phyloP scores from a whole-genome alignment of 2,329 filamentous ascomycete genomes.

The Xylaria sp. region DNA sequence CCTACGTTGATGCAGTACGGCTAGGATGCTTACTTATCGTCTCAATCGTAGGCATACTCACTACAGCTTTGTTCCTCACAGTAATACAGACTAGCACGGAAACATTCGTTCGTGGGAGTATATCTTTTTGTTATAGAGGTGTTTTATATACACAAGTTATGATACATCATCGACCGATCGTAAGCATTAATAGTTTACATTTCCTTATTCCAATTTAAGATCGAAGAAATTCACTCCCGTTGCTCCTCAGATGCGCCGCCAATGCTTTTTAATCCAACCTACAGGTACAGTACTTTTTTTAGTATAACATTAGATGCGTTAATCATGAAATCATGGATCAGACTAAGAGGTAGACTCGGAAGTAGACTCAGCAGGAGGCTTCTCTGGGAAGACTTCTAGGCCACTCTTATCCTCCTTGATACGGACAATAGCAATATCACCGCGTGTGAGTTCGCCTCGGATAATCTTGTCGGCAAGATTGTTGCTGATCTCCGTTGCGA shows the following conservation, averaged over 20 bases:
- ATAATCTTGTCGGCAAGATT: constrained; percentile 92
- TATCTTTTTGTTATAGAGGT: not conserved
- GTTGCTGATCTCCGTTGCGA: constrained; percentile 90
- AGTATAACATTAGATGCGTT: not conserved
- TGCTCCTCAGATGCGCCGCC: constrained; percentile 18
- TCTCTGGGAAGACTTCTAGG: constrained; percentile 59
- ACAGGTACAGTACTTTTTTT: not conserved
- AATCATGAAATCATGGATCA: constrained; percentile 6
- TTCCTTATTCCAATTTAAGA: constrained; percentile 1
- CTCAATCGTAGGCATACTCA: too few species aligned
- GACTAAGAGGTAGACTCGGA: constrained; percentile 6
- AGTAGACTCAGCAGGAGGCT: constrained; percentile 7
- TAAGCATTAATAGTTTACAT: not conserved
- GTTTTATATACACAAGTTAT: constrained; percentile 12
- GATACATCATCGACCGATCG: not conserved
- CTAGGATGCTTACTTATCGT: too few species aligned
- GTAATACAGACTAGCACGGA: not conserved
- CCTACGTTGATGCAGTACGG: too few species aligned
- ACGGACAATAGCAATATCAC: constrained; percentile 76
- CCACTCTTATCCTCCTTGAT: constrained; percentile 72
- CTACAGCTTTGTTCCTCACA: not conserved
- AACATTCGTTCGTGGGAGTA: not conserved
- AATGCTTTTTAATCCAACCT: constrained; percentile 20
- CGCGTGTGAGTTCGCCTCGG: constrained; percentile 79
- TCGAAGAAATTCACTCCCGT: not conserved